A percentile compares a stretch with the other conserved stretches of the same genome.
Conservation (phyloP, 805 yeast genomes). For the Blastobotrys muscicola region DNA sequence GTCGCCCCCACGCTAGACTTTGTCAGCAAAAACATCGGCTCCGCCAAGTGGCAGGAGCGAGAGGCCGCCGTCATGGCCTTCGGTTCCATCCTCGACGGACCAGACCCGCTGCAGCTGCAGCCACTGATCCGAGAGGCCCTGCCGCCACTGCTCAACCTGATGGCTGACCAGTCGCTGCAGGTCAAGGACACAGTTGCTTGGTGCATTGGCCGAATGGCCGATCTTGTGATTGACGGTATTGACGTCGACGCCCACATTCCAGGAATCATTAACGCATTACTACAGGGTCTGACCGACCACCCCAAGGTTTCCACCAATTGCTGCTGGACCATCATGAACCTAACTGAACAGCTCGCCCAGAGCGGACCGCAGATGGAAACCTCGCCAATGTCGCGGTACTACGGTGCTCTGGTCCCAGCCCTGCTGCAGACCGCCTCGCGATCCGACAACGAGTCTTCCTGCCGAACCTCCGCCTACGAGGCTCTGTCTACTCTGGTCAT, state of each 20-base stretch:
- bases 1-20: constrained; percentile 77
- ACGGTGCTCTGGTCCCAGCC: constrained; percentile 57
- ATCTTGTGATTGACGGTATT: constrained; percentile 68
- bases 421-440: constrained; percentile 61
- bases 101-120: constrained; percentile 62
- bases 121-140: constrained; percentile 72
- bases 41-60: constrained; percentile 68
- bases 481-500: constrained; percentile 77
- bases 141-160: constrained; percentile 63
- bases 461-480: constrained; percentile 95
- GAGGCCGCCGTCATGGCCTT: constrained; percentile 99
- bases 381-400: constrained; percentile 66
- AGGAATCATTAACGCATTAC: constrained; percentile 59
- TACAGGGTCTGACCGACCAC: constrained; percentile 78
- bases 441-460: constrained; percentile 72
- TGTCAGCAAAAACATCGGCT: constrained; percentile 63
- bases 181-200: constrained; percentile 97
- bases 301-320: constrained; percentile 94
- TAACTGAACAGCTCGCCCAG: constrained; percentile 67
- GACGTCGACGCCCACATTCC: constrained; percentile 59
- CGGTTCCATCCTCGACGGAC: constrained; percentile 94
- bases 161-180: constrained; percentile 66
- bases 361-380: constrained; percentile 40
- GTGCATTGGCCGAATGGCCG: constrained; percentile 96
- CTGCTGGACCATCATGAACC: constrained; percentile 93